Evolutionary conservation across 2,329 filamentous ascomycete genomes (phyloP).

Genomic region (Fusarium chuoi): DNA sequence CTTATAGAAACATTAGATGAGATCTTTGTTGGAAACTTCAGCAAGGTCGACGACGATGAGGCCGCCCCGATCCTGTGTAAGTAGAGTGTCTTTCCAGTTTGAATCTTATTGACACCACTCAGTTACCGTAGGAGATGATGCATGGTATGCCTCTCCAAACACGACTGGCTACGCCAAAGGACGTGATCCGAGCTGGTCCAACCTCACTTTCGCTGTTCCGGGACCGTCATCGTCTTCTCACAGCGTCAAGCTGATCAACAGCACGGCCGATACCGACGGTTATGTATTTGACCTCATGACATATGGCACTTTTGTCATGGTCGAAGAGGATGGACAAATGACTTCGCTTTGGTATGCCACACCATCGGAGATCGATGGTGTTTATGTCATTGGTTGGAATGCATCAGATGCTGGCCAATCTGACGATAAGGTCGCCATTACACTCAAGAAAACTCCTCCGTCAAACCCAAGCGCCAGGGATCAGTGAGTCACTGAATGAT

Average conservation of each 20-base stretch:
- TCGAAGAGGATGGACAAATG: neutral
- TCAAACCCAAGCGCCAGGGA: neutral
- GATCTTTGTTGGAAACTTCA: constrained; percentile 4
- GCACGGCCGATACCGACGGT: neutral
- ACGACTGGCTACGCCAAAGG: neutral
- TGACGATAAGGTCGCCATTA: neutral
- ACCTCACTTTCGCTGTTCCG: neutral
- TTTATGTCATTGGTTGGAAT: constrained; percentile 6
- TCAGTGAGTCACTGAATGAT: neutral
- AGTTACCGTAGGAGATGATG: neutral
- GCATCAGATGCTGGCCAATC: neutral
- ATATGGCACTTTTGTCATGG: constrained; percentile 6
- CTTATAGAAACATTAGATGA: neutral
- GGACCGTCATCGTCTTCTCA: neutral
- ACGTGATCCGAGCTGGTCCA: neutral
- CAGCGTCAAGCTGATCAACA: neutral
- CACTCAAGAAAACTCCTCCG: neutral
- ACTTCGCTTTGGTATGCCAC: constrained; percentile 12
- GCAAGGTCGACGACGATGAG: neutral
- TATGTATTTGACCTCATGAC: neutral
- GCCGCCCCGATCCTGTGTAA: neutral
- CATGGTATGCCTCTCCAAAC: neutral
- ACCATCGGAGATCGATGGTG: neutral
- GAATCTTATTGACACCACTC: fast-evolving
- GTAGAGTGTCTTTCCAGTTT: fast-evolving